Evolutionary conservation across 345 rosid species (phyloP), one percentile per base, ranked within the genome.

Genomic region (Acer yangbiense): DNA sequence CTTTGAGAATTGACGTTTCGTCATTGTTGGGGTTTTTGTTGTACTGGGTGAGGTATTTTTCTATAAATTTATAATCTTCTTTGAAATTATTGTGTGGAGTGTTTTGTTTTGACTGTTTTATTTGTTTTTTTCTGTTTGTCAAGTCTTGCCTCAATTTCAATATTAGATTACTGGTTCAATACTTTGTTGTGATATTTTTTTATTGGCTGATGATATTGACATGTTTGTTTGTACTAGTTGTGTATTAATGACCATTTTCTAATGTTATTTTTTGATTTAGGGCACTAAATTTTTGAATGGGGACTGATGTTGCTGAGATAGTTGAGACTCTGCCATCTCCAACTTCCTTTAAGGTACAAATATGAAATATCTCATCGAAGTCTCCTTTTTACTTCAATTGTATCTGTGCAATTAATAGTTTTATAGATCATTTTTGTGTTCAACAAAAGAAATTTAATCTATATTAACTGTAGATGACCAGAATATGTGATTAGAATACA

Each of bases 261-360:
- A 14, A 16, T 78, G 54, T 69, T 72, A 68, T 71, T 64, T 71
- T 77, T 82, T 86, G 85, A 74, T 60, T 44, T 78, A 43, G 77
- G 78, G 46, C 48, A 23, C 57, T 1, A 27, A 65, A 71, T 61
- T 82, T 63, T 80, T 77, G 78, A 81, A 91, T 94, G 98, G 88
- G 87, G 79, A 83, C 81, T 52, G 93, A 86, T 83, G 82, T 50
- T 75, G 77, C 81, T 73, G 87, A 83, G 71, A 72, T 60, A 75
- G 82, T 67, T 67, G 87, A 88, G 79, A 78, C 63, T 67, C 65
- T 82, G 74, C 73, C 85, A 27, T 52, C 13, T 73, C 87, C 81
- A 75, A 74, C 77, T 74, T 77, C 87, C 69, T 90, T 81, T 32
- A 78, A 90, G 95, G 98, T 89, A 85, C 60, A 74, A 61, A 52